phyloP scores from a whole-genome alignment of 1,284 basidiomycete genomes.

The Acaromyces ingoldii region DNA sequence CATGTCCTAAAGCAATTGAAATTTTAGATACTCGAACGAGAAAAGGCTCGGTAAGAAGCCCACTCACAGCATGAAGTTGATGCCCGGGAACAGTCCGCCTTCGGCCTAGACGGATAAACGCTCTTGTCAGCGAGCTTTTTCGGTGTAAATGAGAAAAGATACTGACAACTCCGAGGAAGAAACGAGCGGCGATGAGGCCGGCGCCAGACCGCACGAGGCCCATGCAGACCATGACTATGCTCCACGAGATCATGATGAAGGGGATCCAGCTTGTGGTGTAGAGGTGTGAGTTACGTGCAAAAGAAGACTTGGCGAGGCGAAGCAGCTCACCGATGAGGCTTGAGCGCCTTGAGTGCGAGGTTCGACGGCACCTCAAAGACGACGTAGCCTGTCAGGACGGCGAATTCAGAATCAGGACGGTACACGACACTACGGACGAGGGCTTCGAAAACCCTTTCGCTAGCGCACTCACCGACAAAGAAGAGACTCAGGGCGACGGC shows the following conservation, averaged over 20 bases:
- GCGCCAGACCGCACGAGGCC: slow-evolving; percentile 20
- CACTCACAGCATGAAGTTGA: slow-evolving; percentile 35
- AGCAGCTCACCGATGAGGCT: slow-evolving; percentile 28
- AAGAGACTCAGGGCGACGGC: slow-evolving; percentile 36
- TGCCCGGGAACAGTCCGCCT: slow-evolving; percentile 23
- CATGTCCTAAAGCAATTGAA: slow-evolving; percentile 7
- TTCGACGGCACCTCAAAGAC: slow-evolving; percentile 39
- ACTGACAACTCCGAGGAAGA: slow-evolving; percentile 23
- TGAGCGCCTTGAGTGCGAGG: slow-evolving; percentile 26
- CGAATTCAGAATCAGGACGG: not conserved
- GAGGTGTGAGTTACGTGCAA: not conserved
- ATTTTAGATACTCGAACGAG: not conserved
- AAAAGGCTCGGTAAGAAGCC: not conserved
- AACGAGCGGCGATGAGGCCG: slow-evolving; percentile 19
- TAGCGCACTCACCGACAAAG: slow-evolving; percentile 54
- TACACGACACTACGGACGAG: not conserved
- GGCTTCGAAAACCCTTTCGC: not conserved
- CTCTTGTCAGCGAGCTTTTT: too few relatives aligned
- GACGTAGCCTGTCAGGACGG: slow-evolving; percentile 12
- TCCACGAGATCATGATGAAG: slow-evolving; percentile 36
- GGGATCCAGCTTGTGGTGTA: slow-evolving; percentile 17
- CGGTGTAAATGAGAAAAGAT: too few relatives aligned
- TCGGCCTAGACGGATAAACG: too few relatives aligned
- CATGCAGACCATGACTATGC: slow-evolving; percentile 26
- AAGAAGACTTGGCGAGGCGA: not conserved